Evolutionary conservation across 345 rosid genomes (phyloP).

Genomic region (Aquilaria sinensis): DNA sequence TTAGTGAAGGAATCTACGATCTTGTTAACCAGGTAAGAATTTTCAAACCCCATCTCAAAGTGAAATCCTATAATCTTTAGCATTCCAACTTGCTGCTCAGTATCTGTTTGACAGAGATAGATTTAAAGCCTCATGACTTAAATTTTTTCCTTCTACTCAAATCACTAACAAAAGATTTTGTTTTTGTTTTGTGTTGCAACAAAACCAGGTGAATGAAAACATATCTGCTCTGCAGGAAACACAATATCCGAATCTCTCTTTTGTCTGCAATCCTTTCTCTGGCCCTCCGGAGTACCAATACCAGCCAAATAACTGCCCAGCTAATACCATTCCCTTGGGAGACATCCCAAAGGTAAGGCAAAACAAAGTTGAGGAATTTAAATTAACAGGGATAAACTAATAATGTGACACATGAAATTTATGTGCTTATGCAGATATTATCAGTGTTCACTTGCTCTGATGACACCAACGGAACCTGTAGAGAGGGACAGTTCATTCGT

Average conservation of each 20-base stretch:
- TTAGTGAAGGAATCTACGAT: conserved; percentile 45
- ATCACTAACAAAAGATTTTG: not conserved
- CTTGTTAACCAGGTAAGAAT: conserved; percentile 40
- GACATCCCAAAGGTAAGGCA: conserved; percentile 48
- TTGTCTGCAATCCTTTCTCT: conserved; percentile 69
- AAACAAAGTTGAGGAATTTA: not conserved
- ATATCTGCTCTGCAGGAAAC: conserved; percentile 28
- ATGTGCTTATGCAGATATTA: conserved; percentile 15
- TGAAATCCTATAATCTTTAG: not conserved
- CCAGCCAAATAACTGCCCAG: conserved; percentile 42
- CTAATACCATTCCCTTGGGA: conserved; percentile 36
- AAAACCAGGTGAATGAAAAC: conserved; percentile 47
- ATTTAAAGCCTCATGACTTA: too few relatives aligned
- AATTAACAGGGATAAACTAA: too few relatives aligned
- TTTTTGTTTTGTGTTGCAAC: not conserved
- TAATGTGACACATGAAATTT: not conserved
- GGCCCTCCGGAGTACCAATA: conserved; percentile 48
- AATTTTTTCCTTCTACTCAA: not conserved
- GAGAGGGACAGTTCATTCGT: conserved; percentile 33
- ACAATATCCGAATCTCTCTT: conserved; percentile 7
- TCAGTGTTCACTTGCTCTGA: conserved; percentile 35
- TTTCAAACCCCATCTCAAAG: not conserved
- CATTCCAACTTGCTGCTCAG: not conserved
- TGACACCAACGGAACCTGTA: conserved; percentile 33
- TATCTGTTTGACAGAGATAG: too few relatives aligned